Evolutionary conservation across 2,329 filamentous ascomycete genomes (phyloP).

Genomic region (Alternaria arbusti): DNA sequence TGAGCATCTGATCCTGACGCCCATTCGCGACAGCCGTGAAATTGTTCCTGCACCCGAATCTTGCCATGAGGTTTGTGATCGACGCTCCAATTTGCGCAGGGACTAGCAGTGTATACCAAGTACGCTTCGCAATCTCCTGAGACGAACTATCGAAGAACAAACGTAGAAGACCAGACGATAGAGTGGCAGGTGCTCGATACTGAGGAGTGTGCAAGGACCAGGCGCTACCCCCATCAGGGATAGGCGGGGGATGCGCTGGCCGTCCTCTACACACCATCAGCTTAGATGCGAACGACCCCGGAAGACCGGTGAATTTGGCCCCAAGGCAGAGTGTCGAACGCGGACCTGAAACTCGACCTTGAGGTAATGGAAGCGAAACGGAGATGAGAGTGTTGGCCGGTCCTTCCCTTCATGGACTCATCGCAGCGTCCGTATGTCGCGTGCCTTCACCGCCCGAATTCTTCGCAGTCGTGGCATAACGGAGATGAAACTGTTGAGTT

Average conservation of each 20-base stretch:
- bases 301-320: background rate
- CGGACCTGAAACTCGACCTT: background rate
- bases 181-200: background rate
- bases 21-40: background rate
- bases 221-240: background rate
- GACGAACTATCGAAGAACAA: background rate
- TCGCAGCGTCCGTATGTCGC: background rate
- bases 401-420: background rate
- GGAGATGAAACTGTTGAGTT: background rate
- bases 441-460: background rate
- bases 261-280: background rate
- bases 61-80: background rate
- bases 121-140: background rate
- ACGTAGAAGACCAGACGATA: background rate
- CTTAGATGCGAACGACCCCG: background rate
- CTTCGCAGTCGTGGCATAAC: background rate
- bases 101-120: background rate
- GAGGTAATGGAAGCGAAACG: background rate
- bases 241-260: background rate
- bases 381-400: background rate
- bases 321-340: background rate
- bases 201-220: background rate
- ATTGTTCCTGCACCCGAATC: background rate
- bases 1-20: background rate
- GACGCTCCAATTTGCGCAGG: background rate